A percentile compares a stretch with the other conserved stretches of the same genome.
phyloP scores from a whole-genome alignment of 2,329 filamentous ascomycete species.

The Sordariomycetes sp. region DNA sequence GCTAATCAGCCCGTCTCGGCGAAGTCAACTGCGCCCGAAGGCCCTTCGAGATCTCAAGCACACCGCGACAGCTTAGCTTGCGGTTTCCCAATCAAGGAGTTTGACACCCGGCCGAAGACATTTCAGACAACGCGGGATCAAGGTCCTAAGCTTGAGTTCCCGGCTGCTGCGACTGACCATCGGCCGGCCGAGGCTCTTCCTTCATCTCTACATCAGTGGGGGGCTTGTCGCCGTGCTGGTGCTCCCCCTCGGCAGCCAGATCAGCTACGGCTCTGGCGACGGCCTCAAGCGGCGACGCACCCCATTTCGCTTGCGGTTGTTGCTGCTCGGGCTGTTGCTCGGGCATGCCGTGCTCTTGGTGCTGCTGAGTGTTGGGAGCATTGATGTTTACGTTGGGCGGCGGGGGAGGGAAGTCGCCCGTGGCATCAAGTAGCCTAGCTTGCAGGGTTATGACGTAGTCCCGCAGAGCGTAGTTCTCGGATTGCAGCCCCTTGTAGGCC shows the following conservation, averaged over 20 bases:
- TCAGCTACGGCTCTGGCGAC: slow-evolving; percentile 40
- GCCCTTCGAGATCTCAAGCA: too few relatives aligned
- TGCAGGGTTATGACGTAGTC: slow-evolving; percentile 92
- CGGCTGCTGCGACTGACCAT: too few relatives aligned
- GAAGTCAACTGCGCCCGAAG: too few relatives aligned
- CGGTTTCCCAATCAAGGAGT: too few relatives aligned
- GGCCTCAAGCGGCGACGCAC: slow-evolving; percentile 32
- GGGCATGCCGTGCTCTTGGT: slow-evolving; percentile 1
- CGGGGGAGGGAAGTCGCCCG: slow-evolving; percentile 76
- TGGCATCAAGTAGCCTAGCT: slow-evolving; percentile 71
- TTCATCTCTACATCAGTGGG: slow-evolving; percentile 2
- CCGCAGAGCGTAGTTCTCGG: slow-evolving; percentile 81
- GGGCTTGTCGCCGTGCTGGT: slow-evolving; percentile 4
- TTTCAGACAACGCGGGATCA: too few relatives aligned
- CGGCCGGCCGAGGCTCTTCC: slow-evolving; percentile 6
- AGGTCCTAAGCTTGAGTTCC: too few relatives aligned
- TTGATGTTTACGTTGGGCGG: slow-evolving; percentile 68
- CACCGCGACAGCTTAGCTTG: too few relatives aligned
- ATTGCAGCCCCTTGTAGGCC: slow-evolving; percentile 69
- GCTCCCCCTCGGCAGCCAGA: slow-evolving; percentile 31
- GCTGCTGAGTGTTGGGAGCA: slow-evolving; percentile 1
- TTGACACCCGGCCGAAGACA: too few relatives aligned
- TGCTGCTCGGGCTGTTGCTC: slow-evolving; percentile 9
- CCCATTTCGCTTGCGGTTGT: slow-evolving; percentile 6
- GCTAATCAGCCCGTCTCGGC: too few relatives aligned